Percentiles rank a stretch among this genome's conserved stretches.
Evolutionary conservation across 495 filamentous ascomycete species (phyloP).

Genomic region (Glutinoglossum americanum): DNA sequence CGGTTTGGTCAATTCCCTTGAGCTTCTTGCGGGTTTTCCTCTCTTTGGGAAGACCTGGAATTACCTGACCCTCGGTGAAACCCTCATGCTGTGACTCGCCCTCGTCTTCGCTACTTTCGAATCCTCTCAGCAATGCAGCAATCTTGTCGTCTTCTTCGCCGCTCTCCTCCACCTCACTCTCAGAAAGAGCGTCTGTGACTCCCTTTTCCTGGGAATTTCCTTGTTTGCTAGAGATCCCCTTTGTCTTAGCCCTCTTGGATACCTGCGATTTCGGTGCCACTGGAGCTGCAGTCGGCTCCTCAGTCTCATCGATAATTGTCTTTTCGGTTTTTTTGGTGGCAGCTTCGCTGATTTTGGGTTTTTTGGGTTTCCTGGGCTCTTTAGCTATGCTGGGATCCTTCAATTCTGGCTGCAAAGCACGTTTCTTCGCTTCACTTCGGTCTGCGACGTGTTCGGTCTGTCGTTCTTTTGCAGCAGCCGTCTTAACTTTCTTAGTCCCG

Average conservation of each 20-base stretch:
- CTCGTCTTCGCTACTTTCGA: slow-evolving; percentile 57
- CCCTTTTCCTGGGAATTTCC: slow-evolving; percentile 23
- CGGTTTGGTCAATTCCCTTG: slow-evolving; percentile 27
- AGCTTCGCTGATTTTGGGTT: neutral
- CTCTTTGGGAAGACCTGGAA: slow-evolving; percentile 29
- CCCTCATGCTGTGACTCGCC: slow-evolving; percentile 16
- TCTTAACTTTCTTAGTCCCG: slow-evolving; percentile 2
- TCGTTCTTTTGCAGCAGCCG: neutral
- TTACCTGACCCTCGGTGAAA: slow-evolving; percentile 23
- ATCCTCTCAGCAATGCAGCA: slow-evolving; percentile 46
- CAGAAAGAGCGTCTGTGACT: slow-evolving; percentile 11
- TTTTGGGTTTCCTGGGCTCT: neutral
- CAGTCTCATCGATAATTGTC: neutral
- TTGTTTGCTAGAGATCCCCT: slow-evolving; percentile 10
- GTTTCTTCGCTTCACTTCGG: neutral
- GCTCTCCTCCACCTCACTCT: slow-evolving; percentile 14
- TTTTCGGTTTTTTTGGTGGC: neutral
- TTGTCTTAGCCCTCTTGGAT: slow-evolving; percentile 10
- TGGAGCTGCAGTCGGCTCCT: neutral
- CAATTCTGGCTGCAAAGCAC: neutral
- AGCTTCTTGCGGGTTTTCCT: slow-evolving; percentile 35
- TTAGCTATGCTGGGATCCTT: neutral
- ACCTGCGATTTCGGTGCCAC: neutral
- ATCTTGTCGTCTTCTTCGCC: slow-evolving; percentile 39
- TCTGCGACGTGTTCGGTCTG: neutral